phyloP scores from a whole-genome alignment of 2,329 filamentous ascomycete genomes.

The Pseudocercospora fijiensis region DNA sequence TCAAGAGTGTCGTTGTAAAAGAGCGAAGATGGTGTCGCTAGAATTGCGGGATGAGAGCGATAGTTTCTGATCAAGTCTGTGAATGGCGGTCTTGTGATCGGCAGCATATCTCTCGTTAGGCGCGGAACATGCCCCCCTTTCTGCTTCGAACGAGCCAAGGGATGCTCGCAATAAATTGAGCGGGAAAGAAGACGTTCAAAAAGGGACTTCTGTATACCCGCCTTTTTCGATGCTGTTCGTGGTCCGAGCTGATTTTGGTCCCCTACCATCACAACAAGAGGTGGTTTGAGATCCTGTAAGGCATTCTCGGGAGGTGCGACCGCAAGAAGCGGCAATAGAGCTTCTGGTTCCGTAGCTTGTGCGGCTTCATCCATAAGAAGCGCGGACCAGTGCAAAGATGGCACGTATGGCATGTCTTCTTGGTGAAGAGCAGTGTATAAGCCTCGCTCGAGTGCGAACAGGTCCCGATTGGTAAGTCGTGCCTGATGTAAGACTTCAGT shows the following conservation, averaged over 20 bases:
- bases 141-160: slow-evolving; percentile 28
- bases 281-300: neutral
- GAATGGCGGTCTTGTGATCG: slow-evolving; percentile 29
- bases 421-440: slow-evolving; percentile 23
- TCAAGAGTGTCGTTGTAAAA: slow-evolving; percentile 34
- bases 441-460: slow-evolving; percentile 25
- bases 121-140: slow-evolving; percentile 24
- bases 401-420: neutral
- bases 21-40: slow-evolving; percentile 29
- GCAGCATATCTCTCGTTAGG: slow-evolving; percentile 31
- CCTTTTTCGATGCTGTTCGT: slow-evolving; percentile 29
- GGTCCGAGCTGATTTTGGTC: slow-evolving; percentile 34
- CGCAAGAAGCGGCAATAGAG: slow-evolving; percentile 24
- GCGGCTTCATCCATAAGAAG: slow-evolving; percentile 34
- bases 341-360: slow-evolving; percentile 31
- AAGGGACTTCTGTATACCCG: slow-evolving; percentile 23
- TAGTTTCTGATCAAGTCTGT: slow-evolving; percentile 33
- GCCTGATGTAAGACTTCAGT: slow-evolving; percentile 26
- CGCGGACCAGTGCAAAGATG: slow-evolving; percentile 28
- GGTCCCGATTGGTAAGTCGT: slow-evolving; percentile 28
- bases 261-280: slow-evolving; percentile 29
- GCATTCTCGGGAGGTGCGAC: slow-evolving; percentile 26
- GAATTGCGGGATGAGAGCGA: slow-evolving; percentile 31
- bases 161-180: slow-evolving; percentile 28
- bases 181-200: slow-evolving; percentile 30